These are phyloP conservation scores for Phellopilus nigrolimitatus DNA, from an alignment of 1,284 basidiomycete genomes.

Conservation along the genomic window DNA sequence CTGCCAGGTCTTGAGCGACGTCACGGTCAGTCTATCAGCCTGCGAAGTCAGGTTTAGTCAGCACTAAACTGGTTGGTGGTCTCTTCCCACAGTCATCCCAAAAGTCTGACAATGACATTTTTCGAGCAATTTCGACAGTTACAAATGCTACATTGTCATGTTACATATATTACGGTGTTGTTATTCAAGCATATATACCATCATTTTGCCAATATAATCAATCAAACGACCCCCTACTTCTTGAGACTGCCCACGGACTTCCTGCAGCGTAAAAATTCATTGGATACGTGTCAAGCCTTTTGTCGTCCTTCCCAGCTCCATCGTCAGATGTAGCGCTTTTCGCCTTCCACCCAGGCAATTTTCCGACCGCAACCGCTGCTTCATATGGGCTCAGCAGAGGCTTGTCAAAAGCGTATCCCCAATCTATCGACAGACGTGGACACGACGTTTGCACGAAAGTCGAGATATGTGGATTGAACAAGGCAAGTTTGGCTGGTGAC, in stretches of 20 bases:
- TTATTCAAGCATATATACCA: too few relatives aligned
- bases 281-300: conserved; percentile 57
- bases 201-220: too few relatives aligned
- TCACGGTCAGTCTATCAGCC: too few relatives aligned
- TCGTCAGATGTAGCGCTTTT: conserved; percentile 27
- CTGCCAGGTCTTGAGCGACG: too few relatives aligned
- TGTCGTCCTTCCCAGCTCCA: conserved; percentile 24
- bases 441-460: conserved; percentile 96
- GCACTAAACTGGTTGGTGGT: too few relatives aligned
- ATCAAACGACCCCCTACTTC: conserved; percentile 38
- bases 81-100: not conserved
- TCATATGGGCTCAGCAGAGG: conserved; percentile 95
- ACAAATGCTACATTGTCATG: too few relatives aligned
- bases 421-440: conserved; percentile 94
- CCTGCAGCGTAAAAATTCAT: conserved; percentile 96
- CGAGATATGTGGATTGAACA: conserved; percentile 79
- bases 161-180: too few relatives aligned
- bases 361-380: conserved; percentile 82
- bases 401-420: conserved; percentile 92
- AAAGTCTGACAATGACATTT: too few relatives aligned
- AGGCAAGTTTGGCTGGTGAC: conserved; percentile 86
- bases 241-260: conserved; percentile 66
- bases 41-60: too few relatives aligned
- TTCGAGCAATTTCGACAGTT: too few relatives aligned
- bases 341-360: conserved; percentile 61